Evolutionary conservation across 441 rosid species (phyloP).

Genomic region (Pelargonium australe): DNA sequence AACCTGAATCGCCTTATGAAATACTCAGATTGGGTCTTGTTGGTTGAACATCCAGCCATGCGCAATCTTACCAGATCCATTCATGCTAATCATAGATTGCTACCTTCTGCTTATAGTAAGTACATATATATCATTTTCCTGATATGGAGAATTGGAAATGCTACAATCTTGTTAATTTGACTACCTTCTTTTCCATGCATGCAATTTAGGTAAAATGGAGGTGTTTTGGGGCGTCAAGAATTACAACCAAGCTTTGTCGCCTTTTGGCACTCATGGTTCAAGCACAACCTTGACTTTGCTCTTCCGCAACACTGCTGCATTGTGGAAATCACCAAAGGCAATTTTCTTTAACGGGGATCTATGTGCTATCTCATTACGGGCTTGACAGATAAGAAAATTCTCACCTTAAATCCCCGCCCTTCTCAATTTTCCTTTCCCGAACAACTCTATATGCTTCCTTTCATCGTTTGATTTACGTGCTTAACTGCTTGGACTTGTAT

Average conservation of each 20-base stretch:
- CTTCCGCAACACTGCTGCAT: not conserved
- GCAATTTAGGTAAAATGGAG: slow-evolving; percentile 1
- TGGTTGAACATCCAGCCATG: slow-evolving; percentile 5
- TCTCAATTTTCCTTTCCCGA: not conserved
- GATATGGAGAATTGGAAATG: not conserved
- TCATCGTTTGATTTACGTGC: not conserved
- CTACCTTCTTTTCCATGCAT: not conserved
- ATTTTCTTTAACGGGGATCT: not conserved
- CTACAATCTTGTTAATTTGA: not conserved
- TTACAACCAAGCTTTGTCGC: not conserved
- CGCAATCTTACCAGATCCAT: not conserved
- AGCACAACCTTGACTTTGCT: not conserved
- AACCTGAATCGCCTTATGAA: not conserved
- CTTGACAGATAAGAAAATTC: not conserved
- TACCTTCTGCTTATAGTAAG: not conserved
- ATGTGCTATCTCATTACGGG: not conserved
- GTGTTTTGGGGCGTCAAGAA: slow-evolving; percentile 2
- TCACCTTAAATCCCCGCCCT: not conserved
- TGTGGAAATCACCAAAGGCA: not conserved
- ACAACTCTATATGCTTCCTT: not conserved
- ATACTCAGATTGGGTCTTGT: not conserved
- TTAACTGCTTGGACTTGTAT: not conserved
- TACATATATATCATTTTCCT: not conserved
- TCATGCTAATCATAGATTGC: slow-evolving; percentile 4
- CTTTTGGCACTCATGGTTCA: not conserved